Percentiles rank a stretch among this genome's conserved stretches.
phyloP scores from a whole-genome alignment of 2,329 filamentous ascomycete genomes.

The Penicillium sp. region DNA sequence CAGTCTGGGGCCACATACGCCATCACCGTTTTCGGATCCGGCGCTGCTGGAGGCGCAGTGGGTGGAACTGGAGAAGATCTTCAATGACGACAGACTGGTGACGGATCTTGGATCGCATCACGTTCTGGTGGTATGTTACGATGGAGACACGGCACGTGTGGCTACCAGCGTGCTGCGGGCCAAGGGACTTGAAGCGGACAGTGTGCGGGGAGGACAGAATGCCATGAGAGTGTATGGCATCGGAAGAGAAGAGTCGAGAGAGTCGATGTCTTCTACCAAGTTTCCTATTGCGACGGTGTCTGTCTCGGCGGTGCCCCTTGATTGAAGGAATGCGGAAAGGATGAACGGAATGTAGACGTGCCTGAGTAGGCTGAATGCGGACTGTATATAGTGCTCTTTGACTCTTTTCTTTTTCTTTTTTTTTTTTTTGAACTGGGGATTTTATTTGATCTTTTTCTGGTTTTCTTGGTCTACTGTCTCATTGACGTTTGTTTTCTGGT shows the following conservation, averaged over 20 bases:
- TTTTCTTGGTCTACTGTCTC: not conserved
- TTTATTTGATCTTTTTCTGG: not conserved
- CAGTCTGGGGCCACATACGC: constrained; percentile 29
- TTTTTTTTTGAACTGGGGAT: not conserved
- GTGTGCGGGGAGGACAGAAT: constrained; percentile 43
- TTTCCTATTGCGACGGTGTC: constrained; percentile 15
- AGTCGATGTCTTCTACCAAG: constrained; percentile 1
- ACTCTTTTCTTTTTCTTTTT: not conserved
- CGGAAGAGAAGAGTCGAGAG: constrained; percentile 14
- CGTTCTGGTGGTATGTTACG: constrained; percentile 50
- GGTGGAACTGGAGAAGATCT: constrained; percentile 45
- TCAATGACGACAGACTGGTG: constrained; percentile 28
- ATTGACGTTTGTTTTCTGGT: not conserved
- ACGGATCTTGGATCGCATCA: constrained; percentile 29
- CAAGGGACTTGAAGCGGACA: constrained; percentile 48
- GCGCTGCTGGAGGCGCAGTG: constrained; percentile 46
- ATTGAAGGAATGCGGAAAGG: constrained; percentile 2
- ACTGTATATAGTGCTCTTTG: not conserved
- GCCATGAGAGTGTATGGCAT: constrained; percentile 28
- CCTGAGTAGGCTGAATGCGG: constrained; percentile 17
- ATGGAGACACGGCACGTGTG: constrained; percentile 53
- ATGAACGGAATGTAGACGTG: constrained; percentile 15
- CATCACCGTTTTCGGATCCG: constrained; percentile 48
- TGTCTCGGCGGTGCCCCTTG: constrained; percentile 17
- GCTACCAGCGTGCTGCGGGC: constrained; percentile 53